These are phyloP conservation scores for Caryopteris hybrid DNA, from an alignment of 305 asterid species.

Conservation along the genomic window DNA sequence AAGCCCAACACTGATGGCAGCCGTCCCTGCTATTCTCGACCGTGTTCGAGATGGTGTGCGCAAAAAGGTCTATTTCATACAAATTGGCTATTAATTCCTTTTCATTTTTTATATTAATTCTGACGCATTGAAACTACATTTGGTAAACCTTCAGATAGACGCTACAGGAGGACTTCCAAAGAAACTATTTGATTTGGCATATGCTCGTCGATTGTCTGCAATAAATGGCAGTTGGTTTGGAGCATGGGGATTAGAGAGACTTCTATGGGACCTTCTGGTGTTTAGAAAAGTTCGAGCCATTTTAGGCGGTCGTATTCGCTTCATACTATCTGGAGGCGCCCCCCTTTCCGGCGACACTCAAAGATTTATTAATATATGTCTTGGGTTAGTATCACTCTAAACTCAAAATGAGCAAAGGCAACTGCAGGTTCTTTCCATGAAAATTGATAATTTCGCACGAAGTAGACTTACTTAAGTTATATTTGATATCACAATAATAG, in stretches of 20 bases:
- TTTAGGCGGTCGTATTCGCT: conserved; percentile 94
- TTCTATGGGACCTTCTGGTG: conserved; percentile 78
- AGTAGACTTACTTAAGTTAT: background rate
- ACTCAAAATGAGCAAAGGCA: conserved; percentile 2
- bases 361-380: conserved; percentile 94
- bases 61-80: conserved; percentile 59
- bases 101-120: background rate
- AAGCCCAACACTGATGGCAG: conserved; percentile 85
- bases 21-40: conserved; percentile 98
- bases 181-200: conserved; percentile 82
- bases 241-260: conserved; percentile 94
- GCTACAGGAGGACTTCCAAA: conserved; percentile 79
- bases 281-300: conserved; percentile 85
- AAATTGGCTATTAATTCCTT: background rate
- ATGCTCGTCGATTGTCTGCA: conserved; percentile 75
- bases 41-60: conserved; percentile 98
- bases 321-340: conserved; percentile 97
- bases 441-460: background rate
- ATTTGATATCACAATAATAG: background rate
- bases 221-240: conserved; percentile 97
- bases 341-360: conserved; percentile 95
- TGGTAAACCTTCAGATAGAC: conserved; percentile 64
- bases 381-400: conserved; percentile 62
- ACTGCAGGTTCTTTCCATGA: background rate
- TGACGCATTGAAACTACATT: conserved; percentile 6